Evolutionary conservation across 306 rosid species (phyloP), one percentile per base, ranked within the genome.

Genomic region (Sesbania bispinosa): DNA sequence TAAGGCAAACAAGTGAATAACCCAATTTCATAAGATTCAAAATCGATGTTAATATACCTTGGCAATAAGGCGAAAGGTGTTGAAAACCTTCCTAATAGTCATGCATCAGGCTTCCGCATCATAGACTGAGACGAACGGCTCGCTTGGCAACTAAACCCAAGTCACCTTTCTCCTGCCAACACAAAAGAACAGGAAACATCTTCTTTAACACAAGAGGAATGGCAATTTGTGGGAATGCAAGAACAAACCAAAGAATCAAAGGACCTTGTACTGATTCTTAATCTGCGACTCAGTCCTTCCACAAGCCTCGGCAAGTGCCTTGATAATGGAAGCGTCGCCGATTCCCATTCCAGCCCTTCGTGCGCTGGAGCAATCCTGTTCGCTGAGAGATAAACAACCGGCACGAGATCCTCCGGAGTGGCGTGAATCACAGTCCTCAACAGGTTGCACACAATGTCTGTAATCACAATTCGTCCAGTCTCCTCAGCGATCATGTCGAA

Each of bases 31-130:
- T 6, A 0, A 32, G 9, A 67, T 29, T 23, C 9, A 42, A 52
- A 39, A 61, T 21, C 14, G 15, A 47, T 2, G 33, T 33, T 29
- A 61, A 41, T 20, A 67, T 47, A 89, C 99, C 97, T 91, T 86
- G 62, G 99, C 99, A 70, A 91, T 88, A 61, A 74, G 83, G 36
- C 73, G 88, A 72, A 91, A 94, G 30, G 89, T 85, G 30, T 85
- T 85, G 62, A 89, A 88, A 81, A 94, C 97, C 88, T 87, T 91
- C 69, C 74, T 35, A 62, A 91, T 86, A 23, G 91, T 91, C 66
- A 91, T 15, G 96, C 84, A 75, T 76, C 96, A 38, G 95, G 96
- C 80, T 86, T 86, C 58, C 93, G 71, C 96, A 94, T 87, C 96
- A 82, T 90, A 26, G 87, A 59, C 69, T 94, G 99, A 11, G 95